Base-by-base conservation (phyloP, 2,329 filamentous ascomycete genomes). In the Gaeumannomyces sp. region DNA sequence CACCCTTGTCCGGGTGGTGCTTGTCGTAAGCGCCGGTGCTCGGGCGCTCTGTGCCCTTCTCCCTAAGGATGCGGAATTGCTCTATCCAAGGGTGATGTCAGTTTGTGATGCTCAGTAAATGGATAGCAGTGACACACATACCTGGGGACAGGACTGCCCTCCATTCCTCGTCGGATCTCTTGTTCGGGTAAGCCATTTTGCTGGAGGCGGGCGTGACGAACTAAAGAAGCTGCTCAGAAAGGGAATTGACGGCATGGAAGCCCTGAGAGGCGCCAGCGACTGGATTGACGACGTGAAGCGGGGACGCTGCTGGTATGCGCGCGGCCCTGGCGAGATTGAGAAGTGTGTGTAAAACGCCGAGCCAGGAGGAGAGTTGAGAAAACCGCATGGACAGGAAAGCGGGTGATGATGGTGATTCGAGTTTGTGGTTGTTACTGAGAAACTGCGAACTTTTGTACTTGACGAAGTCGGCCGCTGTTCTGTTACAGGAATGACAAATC, bases 11-110 rank as follows among this genome's bases (percentile, higher is more conserved):
- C 1, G 93, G 88, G 74, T 88, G 85, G 81, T 97, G 93, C 76
- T 94, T 92, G 80, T 99, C 89, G 76, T 90, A 97, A 76, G 89
- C 86, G 72, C 94, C 93, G 7, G 89, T 88, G 70, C 86, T 88
- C 22, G 94, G 86, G 2, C 85, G 78, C 76, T 99, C 96, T 60
- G 95, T 99, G 71, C 93, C 95, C 76, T 97, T 94, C 76, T 96
- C 81, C 68, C 95, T 90, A 64, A 99, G 87, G 73, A 99, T 85
- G 69, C 92, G 91, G 82, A 98, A 99, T 83, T 99, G 95, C 73
- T 97, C 94, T 97, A 71, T 14, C 56, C 10, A 22, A 5, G 16
- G n/a, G 29, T 64, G 64, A 71, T 38, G 68, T 59, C 61, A 16
- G 45, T 64, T 60, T 53, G 27, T 61, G 38, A 38, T 25, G 35